A percentile compares a stretch with the other conserved stretches of the same genome.
phyloP scores from a whole-genome alignment of 2,329 filamentous ascomycete genomes.

The Sordariomycetes sp. region DNA sequence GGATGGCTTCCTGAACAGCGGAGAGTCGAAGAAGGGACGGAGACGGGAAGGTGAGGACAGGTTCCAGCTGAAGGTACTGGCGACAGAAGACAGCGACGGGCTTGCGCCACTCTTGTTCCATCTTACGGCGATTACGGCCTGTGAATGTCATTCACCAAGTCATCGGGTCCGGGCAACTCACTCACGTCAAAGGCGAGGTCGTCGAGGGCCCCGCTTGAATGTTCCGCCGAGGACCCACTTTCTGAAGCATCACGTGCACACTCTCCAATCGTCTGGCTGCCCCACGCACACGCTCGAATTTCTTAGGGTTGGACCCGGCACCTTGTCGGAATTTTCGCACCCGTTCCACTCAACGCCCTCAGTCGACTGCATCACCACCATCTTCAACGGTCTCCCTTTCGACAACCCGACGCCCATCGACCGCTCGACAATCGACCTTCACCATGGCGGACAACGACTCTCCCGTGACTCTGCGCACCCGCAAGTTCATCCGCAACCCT shows the following conservation, averaged over 20 bases:
- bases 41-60: slow-evolving; percentile 54
- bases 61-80: slow-evolving; percentile 74
- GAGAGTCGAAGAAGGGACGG: slow-evolving; percentile 46
- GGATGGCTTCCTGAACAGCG: slow-evolving; percentile 58
- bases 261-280: not conserved
- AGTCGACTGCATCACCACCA: slow-evolving; percentile 4
- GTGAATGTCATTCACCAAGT: too few relatives aligned
- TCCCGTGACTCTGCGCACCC: slow-evolving; percentile 83
- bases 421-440: slow-evolving; percentile 35
- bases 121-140: not conserved
- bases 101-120: slow-evolving; percentile 1
- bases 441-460: slow-evolving; percentile 82
- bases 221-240: too few relatives aligned
- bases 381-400: slow-evolving; percentile 4
- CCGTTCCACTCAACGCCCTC: slow-evolving; percentile 7
- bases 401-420: slow-evolving; percentile 18
- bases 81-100: slow-evolving; percentile 47
- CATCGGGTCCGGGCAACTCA: too few relatives aligned
- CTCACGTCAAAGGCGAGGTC: too few relatives aligned
- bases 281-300: slow-evolving; percentile 4
- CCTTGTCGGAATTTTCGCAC: slow-evolving; percentile 25
- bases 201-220: too few relatives aligned
- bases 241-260: not conserved
- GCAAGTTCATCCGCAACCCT: slow-evolving; percentile 99
- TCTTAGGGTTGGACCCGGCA: slow-evolving; percentile 34